Conservation (phyloP, 768 basidiomycete species). For the Pleurotus tuber-regium region DNA sequence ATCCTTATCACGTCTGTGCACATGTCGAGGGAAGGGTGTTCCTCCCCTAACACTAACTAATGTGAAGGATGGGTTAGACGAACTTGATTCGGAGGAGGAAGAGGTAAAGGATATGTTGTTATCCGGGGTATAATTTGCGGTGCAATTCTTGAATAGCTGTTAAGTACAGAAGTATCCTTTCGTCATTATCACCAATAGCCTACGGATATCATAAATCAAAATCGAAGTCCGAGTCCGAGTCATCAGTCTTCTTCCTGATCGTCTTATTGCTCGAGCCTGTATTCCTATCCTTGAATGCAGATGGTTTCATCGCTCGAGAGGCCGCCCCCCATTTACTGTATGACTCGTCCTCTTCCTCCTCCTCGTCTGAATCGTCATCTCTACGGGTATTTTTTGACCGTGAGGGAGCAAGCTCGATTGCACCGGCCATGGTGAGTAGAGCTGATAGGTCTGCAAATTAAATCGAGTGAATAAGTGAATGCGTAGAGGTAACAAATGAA, state of each 20-base stretch:
- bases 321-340: slow-evolving; percentile 6
- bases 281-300: neutral
- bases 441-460: neutral
- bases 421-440: neutral
- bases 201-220: slow-evolving; percentile 4
- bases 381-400: neutral
- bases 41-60: slow-evolving; percentile 16
- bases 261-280: neutral
- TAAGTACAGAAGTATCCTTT: too few species aligned
- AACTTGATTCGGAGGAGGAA: slow-evolving; percentile 8
- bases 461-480: neutral
- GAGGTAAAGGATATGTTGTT: slow-evolving; percentile 11
- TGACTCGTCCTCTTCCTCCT: slow-evolving; percentile 2
- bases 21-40: slow-evolving; percentile 23
- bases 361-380: slow-evolving; percentile 2
- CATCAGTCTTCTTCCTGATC: slow-evolving; percentile 1
- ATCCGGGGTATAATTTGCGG: neutral
- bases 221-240: slow-evolving; percentile 7
- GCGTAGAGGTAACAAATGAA: neutral
- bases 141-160: neutral
- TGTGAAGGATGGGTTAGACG: slow-evolving; percentile 12
- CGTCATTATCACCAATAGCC: too few species aligned
- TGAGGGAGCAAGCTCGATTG: neutral
- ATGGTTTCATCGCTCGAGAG: slow-evolving; percentile 4
- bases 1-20: slow-evolving; percentile 38